phyloP scores from a whole-genome alignment of 75 land plant genomes.

The Cryptomeria japonica region DNA sequence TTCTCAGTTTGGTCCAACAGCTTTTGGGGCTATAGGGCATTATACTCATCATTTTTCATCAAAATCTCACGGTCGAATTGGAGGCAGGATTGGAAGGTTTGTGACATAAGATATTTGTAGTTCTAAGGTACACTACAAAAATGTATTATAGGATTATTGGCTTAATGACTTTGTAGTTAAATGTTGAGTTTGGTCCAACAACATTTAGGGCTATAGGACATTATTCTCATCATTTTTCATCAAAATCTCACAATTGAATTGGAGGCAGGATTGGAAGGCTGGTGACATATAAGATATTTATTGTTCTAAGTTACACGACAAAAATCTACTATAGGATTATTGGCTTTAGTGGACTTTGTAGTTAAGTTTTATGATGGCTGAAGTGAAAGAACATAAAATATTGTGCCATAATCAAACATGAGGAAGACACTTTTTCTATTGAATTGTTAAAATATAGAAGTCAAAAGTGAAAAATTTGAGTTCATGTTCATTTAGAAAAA shows the following conservation, averaged over 20 bases:
- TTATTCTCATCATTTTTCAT: slow-evolving; percentile 71
- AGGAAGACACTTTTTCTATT: not conserved
- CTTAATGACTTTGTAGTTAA: not conserved
- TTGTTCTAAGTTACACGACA: slow-evolving; percentile 4
- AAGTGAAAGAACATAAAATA: not conserved
- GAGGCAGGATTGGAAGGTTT: slow-evolving; percentile 88
- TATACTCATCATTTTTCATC: slow-evolving; percentile 75
- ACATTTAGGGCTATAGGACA: slow-evolving; percentile 68
- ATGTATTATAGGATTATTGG: not conserved
- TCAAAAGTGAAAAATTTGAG: not conserved
- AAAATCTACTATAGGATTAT: not conserved
- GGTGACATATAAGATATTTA: slow-evolving; percentile 7
- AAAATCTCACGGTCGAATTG: slow-evolving; percentile 82
- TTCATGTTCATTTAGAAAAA: not conserved
- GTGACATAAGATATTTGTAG: slow-evolving; percentile 10
- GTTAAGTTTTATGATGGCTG: not conserved
- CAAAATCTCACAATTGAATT: slow-evolving; percentile 78
- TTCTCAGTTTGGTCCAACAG: slow-evolving; percentile 62
- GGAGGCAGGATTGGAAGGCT: slow-evolving; percentile 88
- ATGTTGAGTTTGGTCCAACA: slow-evolving; percentile 35
- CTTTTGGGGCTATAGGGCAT: slow-evolving; percentile 70
- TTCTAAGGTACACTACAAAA: not conserved
- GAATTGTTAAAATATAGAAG: not conserved
- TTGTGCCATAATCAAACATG: not conserved
- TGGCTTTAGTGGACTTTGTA: not conserved